Evolutionary conservation across 345 rosid species (phyloP).

Genomic region (Boechera divaricarpa): DNA sequence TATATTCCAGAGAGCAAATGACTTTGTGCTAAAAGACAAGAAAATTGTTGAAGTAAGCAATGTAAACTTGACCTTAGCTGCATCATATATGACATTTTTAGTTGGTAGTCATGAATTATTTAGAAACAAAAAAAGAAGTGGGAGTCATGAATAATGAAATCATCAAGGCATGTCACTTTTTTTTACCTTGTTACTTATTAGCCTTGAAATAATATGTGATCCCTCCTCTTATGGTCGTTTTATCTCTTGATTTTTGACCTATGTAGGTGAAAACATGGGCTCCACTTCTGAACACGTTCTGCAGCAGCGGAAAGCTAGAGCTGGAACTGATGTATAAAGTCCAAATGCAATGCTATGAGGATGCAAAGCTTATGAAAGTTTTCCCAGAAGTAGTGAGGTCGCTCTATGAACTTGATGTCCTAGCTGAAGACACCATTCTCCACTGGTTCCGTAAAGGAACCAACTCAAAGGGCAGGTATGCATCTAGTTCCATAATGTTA

Average conservation of each 20-base stretch:
- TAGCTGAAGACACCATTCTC: conserved; percentile 93
- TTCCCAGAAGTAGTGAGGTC: conserved; percentile 89
- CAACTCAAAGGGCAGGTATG: conserved; percentile 90
- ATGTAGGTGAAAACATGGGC: conserved; percentile 95
- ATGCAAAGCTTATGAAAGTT: conserved; percentile 95
- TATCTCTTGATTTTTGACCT: not conserved
- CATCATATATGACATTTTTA: not conserved
- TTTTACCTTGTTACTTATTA: not conserved
- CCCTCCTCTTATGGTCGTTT: conserved; percentile 1
- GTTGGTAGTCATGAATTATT: not conserved
- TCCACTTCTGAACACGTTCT: conserved; percentile 70
- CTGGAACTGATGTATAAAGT: conserved; percentile 94
- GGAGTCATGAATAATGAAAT: not conserved
- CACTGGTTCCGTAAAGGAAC: conserved; percentile 93
- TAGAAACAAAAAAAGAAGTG: not conserved
- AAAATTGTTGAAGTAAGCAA: not conserved
- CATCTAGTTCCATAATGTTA: not conserved
- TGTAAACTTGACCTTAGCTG: not conserved
- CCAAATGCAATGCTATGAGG: conserved; percentile 98
- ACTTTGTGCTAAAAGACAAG: not conserved
- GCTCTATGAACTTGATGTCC: conserved; percentile 93
- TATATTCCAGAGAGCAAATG: not conserved
- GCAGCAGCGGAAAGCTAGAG: conserved; percentile 87
- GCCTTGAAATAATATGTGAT: not conserved
- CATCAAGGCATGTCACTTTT: not conserved